phyloP scores from a whole-genome alignment of 257 asterid species.

The Rhazya stricta region DNA sequence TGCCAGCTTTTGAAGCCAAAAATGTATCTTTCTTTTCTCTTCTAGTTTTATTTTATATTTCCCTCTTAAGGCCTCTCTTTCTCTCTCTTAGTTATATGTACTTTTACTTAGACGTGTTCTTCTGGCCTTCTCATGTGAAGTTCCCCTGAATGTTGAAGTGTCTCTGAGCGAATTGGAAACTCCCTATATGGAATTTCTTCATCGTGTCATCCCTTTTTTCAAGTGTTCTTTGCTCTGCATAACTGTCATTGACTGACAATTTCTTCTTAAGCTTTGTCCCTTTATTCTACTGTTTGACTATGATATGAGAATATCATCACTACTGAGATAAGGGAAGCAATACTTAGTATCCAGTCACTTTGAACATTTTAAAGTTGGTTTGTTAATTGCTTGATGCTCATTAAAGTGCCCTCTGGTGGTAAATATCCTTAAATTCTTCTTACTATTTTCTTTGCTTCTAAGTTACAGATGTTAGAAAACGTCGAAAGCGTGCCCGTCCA shows the following conservation, averaged over 20 bases:
- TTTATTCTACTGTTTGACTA: constrained; percentile 4
- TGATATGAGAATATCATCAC: neutral
- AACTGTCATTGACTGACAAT: neutral
- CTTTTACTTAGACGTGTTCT: neutral
- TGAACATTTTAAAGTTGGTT: neutral
- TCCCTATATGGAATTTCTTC: neutral
- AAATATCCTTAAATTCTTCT: neutral
- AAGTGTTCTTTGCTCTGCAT: neutral
- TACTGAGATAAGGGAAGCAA: neutral
- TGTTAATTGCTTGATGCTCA: neutral
- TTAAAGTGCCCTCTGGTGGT: neutral
- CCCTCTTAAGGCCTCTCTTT: no score
- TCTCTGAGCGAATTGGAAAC: neutral
- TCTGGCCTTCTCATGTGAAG: neutral
- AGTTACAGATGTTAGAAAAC: constrained; percentile 52
- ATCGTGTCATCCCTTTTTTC: neutral
- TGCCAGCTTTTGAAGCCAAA: no score
- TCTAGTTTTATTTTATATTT: no score
- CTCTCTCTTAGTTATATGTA: no score
- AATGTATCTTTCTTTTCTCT: no score
- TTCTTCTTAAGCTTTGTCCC: neutral
- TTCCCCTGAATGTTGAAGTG: neutral
- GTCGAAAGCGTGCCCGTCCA: constrained; percentile 52
- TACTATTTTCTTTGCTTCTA: constrained; percentile 1
- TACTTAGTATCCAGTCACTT: neutral